Conservation (phyloP, 768 basidiomycete species). For the Dioszegia crocea region DNA sequence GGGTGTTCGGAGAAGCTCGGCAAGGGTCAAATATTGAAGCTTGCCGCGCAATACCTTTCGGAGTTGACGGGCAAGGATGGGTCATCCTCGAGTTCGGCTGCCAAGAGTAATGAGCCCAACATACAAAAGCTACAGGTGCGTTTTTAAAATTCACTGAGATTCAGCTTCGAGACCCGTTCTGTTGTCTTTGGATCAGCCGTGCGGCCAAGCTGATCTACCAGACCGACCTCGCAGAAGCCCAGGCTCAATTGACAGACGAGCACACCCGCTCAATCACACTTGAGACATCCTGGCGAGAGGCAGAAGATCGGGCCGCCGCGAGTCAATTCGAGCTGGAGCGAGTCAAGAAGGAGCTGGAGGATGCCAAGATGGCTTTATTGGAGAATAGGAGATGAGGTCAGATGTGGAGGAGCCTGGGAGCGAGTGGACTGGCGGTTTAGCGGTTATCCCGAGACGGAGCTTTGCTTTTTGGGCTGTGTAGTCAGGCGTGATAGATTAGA, state of each 20-base stretch:
- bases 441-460: no score
- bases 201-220: not conserved
- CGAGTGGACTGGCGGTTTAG: not conserved
- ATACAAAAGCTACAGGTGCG: constrained; percentile 22
- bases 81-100: constrained; percentile 69
- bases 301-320: constrained; percentile 39
- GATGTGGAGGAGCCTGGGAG: not conserved
- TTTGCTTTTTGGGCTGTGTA: no score
- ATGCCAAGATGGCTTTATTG: constrained; percentile 2
- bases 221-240: not conserved
- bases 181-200: not conserved
- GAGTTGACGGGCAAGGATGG: constrained; percentile 64
- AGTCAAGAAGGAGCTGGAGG: constrained; percentile 29
- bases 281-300: constrained; percentile 40
- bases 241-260: constrained; percentile 25
- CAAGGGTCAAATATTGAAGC: constrained; percentile 81
- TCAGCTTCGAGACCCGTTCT: no score
- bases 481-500: no score
- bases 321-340: constrained; percentile 37
- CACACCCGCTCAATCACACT: constrained; percentile 23
- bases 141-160: no score
- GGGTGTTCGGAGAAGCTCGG: constrained; percentile 58
- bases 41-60: constrained; percentile 86
- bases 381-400: constrained; percentile 7
- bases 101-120: constrained; percentile 18